These are phyloP conservation scores for Glutinoglossum americanum DNA, from an alignment of 495 filamentous ascomycete species.

Conservation along the genomic window DNA sequence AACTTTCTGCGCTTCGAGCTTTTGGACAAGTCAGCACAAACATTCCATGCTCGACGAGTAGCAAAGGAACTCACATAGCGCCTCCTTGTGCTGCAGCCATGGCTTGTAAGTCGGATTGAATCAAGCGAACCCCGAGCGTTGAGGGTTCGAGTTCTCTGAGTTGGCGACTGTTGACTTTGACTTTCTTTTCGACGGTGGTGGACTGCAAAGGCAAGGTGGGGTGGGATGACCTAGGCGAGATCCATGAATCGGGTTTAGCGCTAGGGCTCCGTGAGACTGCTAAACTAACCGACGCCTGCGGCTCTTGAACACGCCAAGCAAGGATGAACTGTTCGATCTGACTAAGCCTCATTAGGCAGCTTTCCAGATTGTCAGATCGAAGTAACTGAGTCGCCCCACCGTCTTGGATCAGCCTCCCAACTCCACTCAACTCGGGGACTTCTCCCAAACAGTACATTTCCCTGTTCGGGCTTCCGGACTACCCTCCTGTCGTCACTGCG, in stretches of 20 bases:
- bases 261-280: background rate
- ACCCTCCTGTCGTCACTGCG: background rate
- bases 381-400: background rate
- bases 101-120: conserved; percentile 15
- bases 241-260: background rate
- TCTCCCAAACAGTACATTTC: no score
- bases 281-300: background rate
- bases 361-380: background rate
- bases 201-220: background rate
- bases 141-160: conserved; percentile 5
- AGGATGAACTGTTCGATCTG: background rate
- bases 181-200: background rate
- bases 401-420: no score
- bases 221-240: conserved; percentile 2
- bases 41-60: background rate
- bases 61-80: conserved; percentile 32
- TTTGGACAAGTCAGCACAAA: conserved; percentile 8
- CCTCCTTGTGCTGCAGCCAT: conserved; percentile 38
- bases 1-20: conserved; percentile 99
- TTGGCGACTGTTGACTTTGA: background rate
- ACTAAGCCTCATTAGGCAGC: background rate
- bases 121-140: background rate
- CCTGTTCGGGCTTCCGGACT: no score
- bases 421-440: no score
- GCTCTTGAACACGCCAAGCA: background rate